Evolutionary conservation across 768 basidiomycete species (phyloP), one percentile per base, ranked within the genome.

Genomic region (Mycena metata): DNA sequence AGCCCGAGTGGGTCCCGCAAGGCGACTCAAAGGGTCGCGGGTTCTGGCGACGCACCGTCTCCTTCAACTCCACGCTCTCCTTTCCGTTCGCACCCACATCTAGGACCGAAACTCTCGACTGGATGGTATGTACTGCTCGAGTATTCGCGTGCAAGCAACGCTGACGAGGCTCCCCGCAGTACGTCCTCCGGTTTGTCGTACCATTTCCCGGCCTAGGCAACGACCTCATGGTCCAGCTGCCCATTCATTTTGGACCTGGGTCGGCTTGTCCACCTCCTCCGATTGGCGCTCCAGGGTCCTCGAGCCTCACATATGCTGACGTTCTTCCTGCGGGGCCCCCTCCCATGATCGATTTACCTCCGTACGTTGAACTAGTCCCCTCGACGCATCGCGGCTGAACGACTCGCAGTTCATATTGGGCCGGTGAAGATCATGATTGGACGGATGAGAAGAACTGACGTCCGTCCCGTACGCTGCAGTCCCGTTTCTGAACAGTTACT

Each of bases 161-260:
- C 46, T 33, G 17, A 26, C 43, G 41, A 36, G 19, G 11, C 33
- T 26, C 30, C 30, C 30, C 9, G 15, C 45, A 65, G 64, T 65
- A 65, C 55, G 15, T 35, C 16, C n/a, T 65, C 21, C 33, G 35
- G 0, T 49, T 65, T 13, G 39, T 26, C 46, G 26, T 50, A 1
- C 64, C 64, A 33, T 72, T 72, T 45, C 70, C 67, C 7, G 70
- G 70, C 4, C 17, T 69, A 15, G 70, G 70, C 8, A 72, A 72
- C 51, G 43, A 69, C 55, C 67, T 72, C 8, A 64, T 69, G 50
- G 45, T 69, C 30, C 50, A 69, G 33, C 24, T 72, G 35, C 70
- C 70, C 17, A 45, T 72, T 8, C 70, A 66, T 21, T 58, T 72
- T 50, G 43, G 65, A 12, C 62, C 70, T 5, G 64, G 67, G 33